Evolutionary conservation across 306 rosid species (phyloP), one percentile per base, ranked within the genome.

Genomic region (Purshia tridentata): DNA sequence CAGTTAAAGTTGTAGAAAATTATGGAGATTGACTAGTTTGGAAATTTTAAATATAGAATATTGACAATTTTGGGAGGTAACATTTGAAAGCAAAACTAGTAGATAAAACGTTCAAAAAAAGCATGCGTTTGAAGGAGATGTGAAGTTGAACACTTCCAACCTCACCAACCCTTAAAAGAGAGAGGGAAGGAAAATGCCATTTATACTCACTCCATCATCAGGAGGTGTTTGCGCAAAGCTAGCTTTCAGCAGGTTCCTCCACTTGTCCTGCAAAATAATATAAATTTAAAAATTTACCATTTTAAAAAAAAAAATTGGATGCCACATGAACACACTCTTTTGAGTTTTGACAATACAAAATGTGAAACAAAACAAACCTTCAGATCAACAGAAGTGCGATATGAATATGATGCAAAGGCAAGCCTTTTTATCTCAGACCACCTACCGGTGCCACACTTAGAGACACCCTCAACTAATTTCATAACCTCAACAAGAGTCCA

Each of bases 381-480:
- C 48, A 94, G 97, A 88, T 94, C 99, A 77, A 94, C 99, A 72
- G 99, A 94, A 59, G 99, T 94, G 50, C 99, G 99, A 71, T 91
- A 84, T 14, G 97, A 84, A 76, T 84, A 83, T 2, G 99, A 88
- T 60, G 97, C 83, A 80, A 91, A 94, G 55, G 97, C 82, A 51
- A 88, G 96, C 9, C 89, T 89, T 83, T 91, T 94, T 70, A 94
- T 94, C 88, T 94, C 99, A 64, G 99, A 94, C 99, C 99, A 94
- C 78, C 92, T 83, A 73, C 99, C 99, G 65, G 99, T 88, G 18
- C 99, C 99, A 73, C 92, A 91, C 77, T 80, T 84, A 0, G 97
- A 85, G 42, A 94, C 99, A 29, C 99, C 99, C 42, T 94, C 99
- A 1, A 94, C 91, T 73, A 94, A 82, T 79, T 95, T 90, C 76